phyloP scores from a whole-genome alignment of 2,329 filamentous ascomycete genomes.

The Rhytidhysteron rufulum region DNA sequence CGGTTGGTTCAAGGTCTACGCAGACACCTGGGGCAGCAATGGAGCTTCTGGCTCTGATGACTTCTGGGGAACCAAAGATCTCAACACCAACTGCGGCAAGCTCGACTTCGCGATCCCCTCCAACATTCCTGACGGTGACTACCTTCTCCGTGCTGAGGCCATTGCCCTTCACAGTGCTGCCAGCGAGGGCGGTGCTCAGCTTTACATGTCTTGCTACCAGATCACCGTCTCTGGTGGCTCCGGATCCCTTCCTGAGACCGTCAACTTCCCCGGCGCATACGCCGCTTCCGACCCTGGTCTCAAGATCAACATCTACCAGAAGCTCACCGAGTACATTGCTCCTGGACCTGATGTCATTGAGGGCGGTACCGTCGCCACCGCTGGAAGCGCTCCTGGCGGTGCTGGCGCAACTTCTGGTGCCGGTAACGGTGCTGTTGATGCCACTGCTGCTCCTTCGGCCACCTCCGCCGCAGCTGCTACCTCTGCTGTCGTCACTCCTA shows the following conservation, averaged over 20 bases:
- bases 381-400: conserved; percentile 22
- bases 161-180: conserved; percentile 56
- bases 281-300: conserved; percentile 56
- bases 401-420: conserved; percentile 17
- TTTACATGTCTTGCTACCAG: conserved; percentile 53
- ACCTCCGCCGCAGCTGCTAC: conserved; percentile 3
- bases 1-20: conserved; percentile 58
- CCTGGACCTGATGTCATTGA: conserved; percentile 46
- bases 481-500: no score
- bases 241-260: conserved; percentile 44
- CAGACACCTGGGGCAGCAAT: conserved; percentile 49
- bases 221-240: conserved; percentile 56
- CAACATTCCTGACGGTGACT: conserved; percentile 53
- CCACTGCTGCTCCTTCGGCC: conserved; percentile 14
- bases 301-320: conserved; percentile 57
- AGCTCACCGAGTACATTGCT: conserved; percentile 45
- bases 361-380: conserved; percentile 24
- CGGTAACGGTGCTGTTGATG: no score
- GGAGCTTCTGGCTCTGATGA: conserved; percentile 43
- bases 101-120: conserved; percentile 52
- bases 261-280: conserved; percentile 54
- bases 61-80: conserved; percentile 48
- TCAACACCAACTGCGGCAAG: conserved; percentile 44
- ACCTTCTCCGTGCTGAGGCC: conserved; percentile 57
- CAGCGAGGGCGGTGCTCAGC: conserved; percentile 41